Evolutionary conservation across 192 early-diverging fungal species (phyloP), one percentile per base, ranked within the genome.

Genomic region (Gigaspora rosea): DNA sequence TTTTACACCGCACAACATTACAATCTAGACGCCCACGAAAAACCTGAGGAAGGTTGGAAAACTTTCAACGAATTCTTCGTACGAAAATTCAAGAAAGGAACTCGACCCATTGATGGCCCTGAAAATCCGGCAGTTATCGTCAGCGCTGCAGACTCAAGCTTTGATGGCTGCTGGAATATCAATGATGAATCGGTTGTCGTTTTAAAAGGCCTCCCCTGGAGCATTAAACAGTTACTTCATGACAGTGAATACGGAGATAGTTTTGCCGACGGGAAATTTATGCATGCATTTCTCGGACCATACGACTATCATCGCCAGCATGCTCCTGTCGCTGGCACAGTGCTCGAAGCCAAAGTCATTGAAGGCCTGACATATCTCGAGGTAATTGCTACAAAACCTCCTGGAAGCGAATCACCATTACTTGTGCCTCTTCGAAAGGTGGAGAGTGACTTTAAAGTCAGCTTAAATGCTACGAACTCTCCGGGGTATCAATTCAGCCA

Each of bases 311-410:
- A 70, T 32, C 68, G 49, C 11, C 18, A 32, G 47, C 68, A 70
- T 33, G 68, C 68, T 70, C 68, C 68, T 70, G 68, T 70, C 27
- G n/a, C 0, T 49, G 68, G 49, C 47, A 52, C 7, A 70, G 49
- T 70, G 7, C 68, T 70, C 68, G 48, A 70, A 70, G 68, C 68
- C 68, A 70, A 27, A 70, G 20, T 70, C 20, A 48, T 70, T n/a
- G 22, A 22, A 70, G 49, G 68, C 68, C 49, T 9, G 20, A 46
- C 46, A 15, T 70, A 70, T 70, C 47, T 70, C 10, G 50, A 70
- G 2, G 68, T 70, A 52, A 16, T 11, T 70, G 48, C 48, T 52
- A 27, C 8, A 47, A 52, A 50, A 20, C 47, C 4, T 18, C 16
- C 0, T 47, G 48, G 0, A 70, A 70, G 49, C 20, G 1, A 20